A percentile compares a stretch with the other conserved stretches of the same genome.
Evolutionary conservation across 106 monocot species (phyloP).

Genomic region (Platanthera guangdongensis): DNA sequence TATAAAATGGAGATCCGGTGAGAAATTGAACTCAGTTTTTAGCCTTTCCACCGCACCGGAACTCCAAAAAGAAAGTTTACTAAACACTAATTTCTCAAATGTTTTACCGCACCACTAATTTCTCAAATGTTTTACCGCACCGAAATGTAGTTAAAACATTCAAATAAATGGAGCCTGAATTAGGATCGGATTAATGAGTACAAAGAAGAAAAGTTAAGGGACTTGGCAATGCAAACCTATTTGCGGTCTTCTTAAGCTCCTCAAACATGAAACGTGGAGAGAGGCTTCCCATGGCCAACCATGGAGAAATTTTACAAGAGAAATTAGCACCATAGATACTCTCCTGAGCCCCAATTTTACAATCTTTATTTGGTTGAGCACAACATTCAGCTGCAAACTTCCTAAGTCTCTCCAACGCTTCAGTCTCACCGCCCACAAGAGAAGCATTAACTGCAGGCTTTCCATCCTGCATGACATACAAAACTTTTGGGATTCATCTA

Average conservation of each 20-base stretch:
- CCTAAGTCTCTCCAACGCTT: constrained; percentile 82
- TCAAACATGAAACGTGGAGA: constrained; percentile 97
- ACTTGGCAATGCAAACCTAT: constrained; percentile 32
- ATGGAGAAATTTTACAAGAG: constrained; percentile 99
- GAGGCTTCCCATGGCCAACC: constrained; percentile 90
- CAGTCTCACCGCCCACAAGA: constrained; percentile 78
- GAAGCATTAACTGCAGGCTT: constrained; percentile 51
- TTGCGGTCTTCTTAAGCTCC: constrained; percentile 72
- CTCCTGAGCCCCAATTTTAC: constrained; percentile 33
- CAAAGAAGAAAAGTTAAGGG: neutral
- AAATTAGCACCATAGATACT: constrained; percentile 98
- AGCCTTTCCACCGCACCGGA: no score
- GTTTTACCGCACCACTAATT: no score
- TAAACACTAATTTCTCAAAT: no score
- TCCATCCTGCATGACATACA: constrained; percentile 37
- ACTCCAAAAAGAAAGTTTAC: no score
- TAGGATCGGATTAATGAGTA: neutral
- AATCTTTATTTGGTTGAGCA: constrained; percentile 50
- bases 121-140: no score
- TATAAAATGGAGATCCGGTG: no score
- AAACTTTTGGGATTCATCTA: neutral
- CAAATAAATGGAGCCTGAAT: neutral
- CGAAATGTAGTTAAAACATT: no score
- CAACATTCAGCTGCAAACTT: constrained; percentile 71
- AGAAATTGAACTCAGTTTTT: no score